phyloP scores from a whole-genome alignment of 2,329 filamentous ascomycete genomes.

The Thyridium curvatum region DNA sequence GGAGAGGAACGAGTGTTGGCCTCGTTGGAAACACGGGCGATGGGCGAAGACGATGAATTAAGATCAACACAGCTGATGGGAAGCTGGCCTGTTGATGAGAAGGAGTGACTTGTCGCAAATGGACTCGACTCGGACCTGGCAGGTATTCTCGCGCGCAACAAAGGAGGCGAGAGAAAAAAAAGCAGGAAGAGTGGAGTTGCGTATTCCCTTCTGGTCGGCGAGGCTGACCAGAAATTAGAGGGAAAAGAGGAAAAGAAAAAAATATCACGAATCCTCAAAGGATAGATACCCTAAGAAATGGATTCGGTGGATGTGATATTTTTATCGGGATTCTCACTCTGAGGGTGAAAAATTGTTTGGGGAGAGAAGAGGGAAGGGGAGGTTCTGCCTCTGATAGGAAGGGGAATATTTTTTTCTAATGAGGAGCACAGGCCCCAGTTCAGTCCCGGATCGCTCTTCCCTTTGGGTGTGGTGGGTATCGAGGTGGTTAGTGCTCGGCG shows the following conservation, averaged over 20 bases:
- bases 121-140: background rate
- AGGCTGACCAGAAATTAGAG: constrained; percentile 5
- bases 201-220: background rate
- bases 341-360: constrained; percentile 1
- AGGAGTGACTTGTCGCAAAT: constrained; percentile 1
- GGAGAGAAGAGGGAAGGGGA: constrained; percentile 3
- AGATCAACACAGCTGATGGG: too few relatives aligned
- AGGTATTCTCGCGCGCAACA: background rate
- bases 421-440: background rate
- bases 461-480: too few relatives aligned
- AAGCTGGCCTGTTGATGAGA: background rate
- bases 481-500: too few relatives aligned
- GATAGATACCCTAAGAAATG: constrained; percentile 6
- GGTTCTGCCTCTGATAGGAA: constrained; percentile 1
- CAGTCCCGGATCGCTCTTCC: too few relatives aligned
- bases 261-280: background rate
- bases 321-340: constrained; percentile 6
- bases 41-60: too few relatives aligned
- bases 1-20: background rate
- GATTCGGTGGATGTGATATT: constrained; percentile 9
- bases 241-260: constrained; percentile 1
- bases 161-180: background rate
- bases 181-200: background rate
- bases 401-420: constrained; percentile 1
- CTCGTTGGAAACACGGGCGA: background rate